Evolutionary conservation across 163 green algal species (phyloP).

Genomic region (Chlamydomonas reinhardtii): DNA sequence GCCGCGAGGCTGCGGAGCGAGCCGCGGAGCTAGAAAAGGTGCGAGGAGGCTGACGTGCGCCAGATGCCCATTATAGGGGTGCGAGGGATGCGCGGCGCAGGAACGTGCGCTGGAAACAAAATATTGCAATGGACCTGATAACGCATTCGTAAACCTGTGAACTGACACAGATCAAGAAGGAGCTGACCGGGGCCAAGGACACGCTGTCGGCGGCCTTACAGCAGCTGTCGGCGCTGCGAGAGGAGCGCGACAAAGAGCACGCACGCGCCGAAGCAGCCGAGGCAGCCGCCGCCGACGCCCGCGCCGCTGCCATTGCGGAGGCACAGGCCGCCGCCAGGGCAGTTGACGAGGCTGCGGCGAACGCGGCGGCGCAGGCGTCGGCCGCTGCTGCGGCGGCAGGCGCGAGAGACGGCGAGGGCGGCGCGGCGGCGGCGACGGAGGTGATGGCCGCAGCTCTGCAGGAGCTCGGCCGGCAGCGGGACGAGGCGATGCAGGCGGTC

Average conservation of each 20-base stretch:
- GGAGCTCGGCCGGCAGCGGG: neutral
- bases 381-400: neutral
- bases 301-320: neutral
- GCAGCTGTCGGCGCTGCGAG: conserved; percentile 17
- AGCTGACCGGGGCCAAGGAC: neutral
- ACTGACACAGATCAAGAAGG: neutral
- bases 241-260: neutral
- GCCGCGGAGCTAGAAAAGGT: conserved; percentile 13
- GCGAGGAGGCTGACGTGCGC: neutral
- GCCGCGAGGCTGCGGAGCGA: conserved; percentile 6
- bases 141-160: too few relatives aligned
- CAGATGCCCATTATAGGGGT: too few relatives aligned
- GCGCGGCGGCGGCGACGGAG: neutral
- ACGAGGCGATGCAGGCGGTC: neutral
- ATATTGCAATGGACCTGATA: too few relatives aligned
- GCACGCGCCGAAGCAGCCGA: neutral
- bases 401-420: neutral
- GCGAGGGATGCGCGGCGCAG: too few relatives aligned
- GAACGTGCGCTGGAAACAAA: too few relatives aligned
- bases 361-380: neutral
- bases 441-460: neutral
- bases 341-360: conserved; percentile 1
- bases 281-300: too few relatives aligned
- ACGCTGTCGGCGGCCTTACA: conserved; percentile 19
- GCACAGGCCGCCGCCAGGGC: neutral